phyloP scores from a whole-genome alignment of 2,329 filamentous ascomycete species.

The Trichophyton mentagrophytes region DNA sequence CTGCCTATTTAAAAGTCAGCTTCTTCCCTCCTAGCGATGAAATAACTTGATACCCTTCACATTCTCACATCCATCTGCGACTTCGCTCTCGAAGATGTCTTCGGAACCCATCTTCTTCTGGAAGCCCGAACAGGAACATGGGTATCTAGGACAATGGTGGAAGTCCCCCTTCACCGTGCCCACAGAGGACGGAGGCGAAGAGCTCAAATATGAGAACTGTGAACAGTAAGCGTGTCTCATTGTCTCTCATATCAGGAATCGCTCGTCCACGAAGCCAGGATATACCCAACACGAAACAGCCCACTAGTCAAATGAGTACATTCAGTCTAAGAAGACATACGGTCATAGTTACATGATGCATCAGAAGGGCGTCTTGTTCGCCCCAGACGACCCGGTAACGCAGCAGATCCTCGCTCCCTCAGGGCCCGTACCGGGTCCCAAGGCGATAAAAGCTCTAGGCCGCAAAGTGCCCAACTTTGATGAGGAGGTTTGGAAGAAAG shows the following conservation, averaged over 20 bases:
- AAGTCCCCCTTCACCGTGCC: constrained; percentile 12
- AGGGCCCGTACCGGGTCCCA: constrained; percentile 16
- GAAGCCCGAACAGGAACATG: constrained; percentile 15
- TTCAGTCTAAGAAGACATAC: not conserved
- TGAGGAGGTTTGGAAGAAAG: constrained; percentile 18
- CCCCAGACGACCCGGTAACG: constrained; percentile 18
- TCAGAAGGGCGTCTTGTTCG: constrained; percentile 24
- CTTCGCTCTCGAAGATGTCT: not conserved
- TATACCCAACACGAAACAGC: not conserved
- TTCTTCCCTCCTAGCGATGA: not conserved
- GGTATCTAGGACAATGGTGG: constrained; percentile 18
- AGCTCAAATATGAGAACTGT: constrained; percentile 13
- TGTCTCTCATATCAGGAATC: not conserved
- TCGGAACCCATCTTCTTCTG: constrained; percentile 15
- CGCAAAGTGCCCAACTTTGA: constrained; percentile 23
- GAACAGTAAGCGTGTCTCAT: constrained; percentile 12
- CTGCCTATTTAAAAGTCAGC: not conserved
- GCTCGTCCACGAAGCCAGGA: not conserved
- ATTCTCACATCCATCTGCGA: not conserved
- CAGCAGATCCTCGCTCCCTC: constrained; percentile 17
- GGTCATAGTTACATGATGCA: constrained; percentile 23
- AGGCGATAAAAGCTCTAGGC: constrained; percentile 18
- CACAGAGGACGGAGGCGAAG: not conserved
- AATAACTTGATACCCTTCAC: not conserved
- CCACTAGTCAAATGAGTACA: no score